Base-by-base conservation (phyloP, 805 yeast genomes). In the Schwanniomyces vanrijiae region DNA sequence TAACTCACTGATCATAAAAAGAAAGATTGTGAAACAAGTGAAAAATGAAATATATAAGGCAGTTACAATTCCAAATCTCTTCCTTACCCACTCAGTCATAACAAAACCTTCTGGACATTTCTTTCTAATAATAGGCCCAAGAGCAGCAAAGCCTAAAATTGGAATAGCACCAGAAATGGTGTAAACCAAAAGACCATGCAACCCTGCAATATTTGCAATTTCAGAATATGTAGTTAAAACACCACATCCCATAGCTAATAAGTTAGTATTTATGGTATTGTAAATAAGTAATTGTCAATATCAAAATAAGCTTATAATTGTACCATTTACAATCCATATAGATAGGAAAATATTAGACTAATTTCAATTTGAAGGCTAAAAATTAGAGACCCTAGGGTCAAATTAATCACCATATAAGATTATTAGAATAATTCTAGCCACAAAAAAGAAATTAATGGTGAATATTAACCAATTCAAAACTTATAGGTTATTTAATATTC, bases 71-170 rank as follows among this genome's bases (percentile, higher is more conserved):
- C 97, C 97, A 62, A 77, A 91, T 55, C 97, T 73, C 40, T 80
- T 81, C 60, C 88, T 80, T n/a, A 89, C 92, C 97, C 97, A 91
- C 62, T 91, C 96, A 4, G 96, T 90, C 55, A 91, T 70, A 22
- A 91, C 90, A 63, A 91, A 91, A 2, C 97, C 97, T 7, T 88
- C 81, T 0, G 97, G 97, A 55, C 96, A 88, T 55, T 79, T 78
- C 49, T 73, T 78, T 53, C 96, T 75, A 49, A 91, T 84, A 8
- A 82, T 61, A 1, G 97, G 97, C 0, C 97, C 97, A 48, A 88
- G 68, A 44, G 79, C 77, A 0, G 94, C 88, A 72, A 91, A 91
- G n/a, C 88, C 66, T 50, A 88, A 74, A 68, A 91, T 84, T 3
- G 97, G 97, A 41, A 91, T 64, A 1, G 96, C 85, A 31, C 96